phyloP scores from a whole-genome alignment of 768 basidiomycete genomes.

The Candolleomyces eurysporus region DNA sequence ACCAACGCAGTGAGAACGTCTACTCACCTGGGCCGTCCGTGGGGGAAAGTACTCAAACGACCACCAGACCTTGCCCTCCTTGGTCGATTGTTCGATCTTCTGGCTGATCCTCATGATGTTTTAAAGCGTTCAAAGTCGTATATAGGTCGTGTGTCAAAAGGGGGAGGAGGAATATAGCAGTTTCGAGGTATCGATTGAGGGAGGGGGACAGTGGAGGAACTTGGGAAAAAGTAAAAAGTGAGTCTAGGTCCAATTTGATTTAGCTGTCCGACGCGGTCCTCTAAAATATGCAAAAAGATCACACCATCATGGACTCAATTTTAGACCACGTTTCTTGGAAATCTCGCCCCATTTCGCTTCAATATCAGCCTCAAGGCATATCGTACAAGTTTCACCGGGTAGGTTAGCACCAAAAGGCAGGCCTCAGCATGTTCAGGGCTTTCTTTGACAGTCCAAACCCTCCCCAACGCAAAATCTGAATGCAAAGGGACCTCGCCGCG shows the following conservation, averaged over 20 bases:
- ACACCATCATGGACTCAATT: slow-evolving; percentile 19
- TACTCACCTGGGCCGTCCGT: slow-evolving; percentile 82
- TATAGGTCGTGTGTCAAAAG: background rate
- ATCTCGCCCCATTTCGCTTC: background rate
- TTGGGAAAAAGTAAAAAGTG: background rate
- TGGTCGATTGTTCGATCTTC: slow-evolving; percentile 83
- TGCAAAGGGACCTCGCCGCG: too few relatives aligned
- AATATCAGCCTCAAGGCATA: background rate
- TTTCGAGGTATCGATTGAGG: background rate
- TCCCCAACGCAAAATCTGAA: too few relatives aligned
- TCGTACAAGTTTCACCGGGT: too few relatives aligned
- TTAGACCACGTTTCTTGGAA: background rate
- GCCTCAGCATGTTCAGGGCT: too few relatives aligned
- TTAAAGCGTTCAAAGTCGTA: background rate
- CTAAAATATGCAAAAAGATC: slow-evolving; percentile 19
- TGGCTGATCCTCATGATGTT: slow-evolving; percentile 85
- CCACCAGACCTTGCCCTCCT: slow-evolving; percentile 93
- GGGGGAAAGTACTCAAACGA: slow-evolving; percentile 99
- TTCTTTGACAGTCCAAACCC: too few relatives aligned
- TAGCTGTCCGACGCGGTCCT: background rate
- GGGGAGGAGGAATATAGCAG: background rate
- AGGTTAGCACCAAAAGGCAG: too few relatives aligned
- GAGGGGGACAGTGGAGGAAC: background rate
- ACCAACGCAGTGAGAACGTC: background rate
- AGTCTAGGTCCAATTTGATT: slow-evolving; percentile 6